A percentile compares a stretch with the other conserved stretches of the same genome.
Evolutionary conservation across 257 asterid genomes (phyloP).

Genomic region (Schizonepeta tenuifolia): DNA sequence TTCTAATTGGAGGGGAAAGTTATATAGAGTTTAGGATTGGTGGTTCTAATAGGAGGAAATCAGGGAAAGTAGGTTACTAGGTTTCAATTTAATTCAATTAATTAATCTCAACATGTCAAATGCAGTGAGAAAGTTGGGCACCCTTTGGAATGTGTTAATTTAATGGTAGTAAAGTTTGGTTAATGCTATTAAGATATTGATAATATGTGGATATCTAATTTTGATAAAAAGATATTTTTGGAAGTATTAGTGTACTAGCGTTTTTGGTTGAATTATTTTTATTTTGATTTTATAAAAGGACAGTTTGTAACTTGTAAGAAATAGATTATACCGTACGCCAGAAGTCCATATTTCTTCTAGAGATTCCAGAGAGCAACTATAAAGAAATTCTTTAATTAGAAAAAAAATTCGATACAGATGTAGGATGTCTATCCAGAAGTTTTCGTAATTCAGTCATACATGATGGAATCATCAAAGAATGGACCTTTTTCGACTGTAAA

Average conservation of each 20-base stretch:
- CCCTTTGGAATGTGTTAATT: background rate
- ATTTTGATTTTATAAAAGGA: no score
- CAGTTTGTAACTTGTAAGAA: no score
- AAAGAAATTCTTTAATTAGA: no score
- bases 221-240: background rate
- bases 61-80: background rate
- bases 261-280: conserved; percentile 2
- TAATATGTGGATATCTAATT: background rate
- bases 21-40: background rate
- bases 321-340: no score
- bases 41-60: background rate
- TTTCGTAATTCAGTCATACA: no score
- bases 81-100: background rate
- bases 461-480: no score
- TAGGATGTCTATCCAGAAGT: no score
- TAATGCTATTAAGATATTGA: background rate
- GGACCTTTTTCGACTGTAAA: no score
- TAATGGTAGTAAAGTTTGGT: background rate
- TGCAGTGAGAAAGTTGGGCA: conserved; percentile 8
- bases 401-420: no score
- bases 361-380: no score
- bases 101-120: conserved; percentile 3
- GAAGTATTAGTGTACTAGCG: background rate
- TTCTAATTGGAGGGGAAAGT: background rate
- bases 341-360: no score